Evolutionary conservation across 345 rosid species (phyloP), one percentile per base, ranked within the genome.

Genomic region (Heritiera littoralis): DNA sequence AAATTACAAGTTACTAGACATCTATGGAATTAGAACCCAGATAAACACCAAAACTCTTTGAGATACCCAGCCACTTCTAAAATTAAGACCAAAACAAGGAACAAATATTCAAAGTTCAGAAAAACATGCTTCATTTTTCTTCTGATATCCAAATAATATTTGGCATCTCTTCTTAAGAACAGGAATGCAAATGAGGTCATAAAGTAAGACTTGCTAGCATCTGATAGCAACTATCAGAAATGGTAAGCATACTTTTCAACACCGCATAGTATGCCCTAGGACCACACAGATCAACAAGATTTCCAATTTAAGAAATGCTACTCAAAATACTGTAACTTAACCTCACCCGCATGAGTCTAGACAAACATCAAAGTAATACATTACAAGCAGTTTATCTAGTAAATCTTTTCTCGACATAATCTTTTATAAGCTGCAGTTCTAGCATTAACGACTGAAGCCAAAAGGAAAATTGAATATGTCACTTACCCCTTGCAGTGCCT

Each of bases 401-500:
- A 35, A 54, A 32, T 65, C 10, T 35, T 38, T 13, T 77, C 41
- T 48, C n/a, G n/a, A 51, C 40, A 45, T 2, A 64, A 56, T 43
- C 30, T 76, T 63, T 76, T 32, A 61, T 14, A 30, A 38, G 72
- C 13, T 38, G 54, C 79, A 72, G 48, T 54, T 72, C 17, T 18
- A 55, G 15, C 28, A 73, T 73, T 49, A 73, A 55, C 18, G 45
- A 38, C 11, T 73, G 48, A 40, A 35, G 48, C 23, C 56, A 54
- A 70, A 58, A 70, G 20, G 20, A 56, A 54, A 20, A 40, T 52
- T 18, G n/a, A 52, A 58, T 9, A 56, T 20, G 46, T 74, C 77
- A 74, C 89, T 83, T 77, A 92, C 99, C 99, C 87, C 99, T 92
- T 43, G 98, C 98, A 70, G 99, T 97, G 87, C 99, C 99, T 82